Evolutionary conservation across 768 basidiomycete species (phyloP).

Genomic region (Tephrocybe sp.): DNA sequence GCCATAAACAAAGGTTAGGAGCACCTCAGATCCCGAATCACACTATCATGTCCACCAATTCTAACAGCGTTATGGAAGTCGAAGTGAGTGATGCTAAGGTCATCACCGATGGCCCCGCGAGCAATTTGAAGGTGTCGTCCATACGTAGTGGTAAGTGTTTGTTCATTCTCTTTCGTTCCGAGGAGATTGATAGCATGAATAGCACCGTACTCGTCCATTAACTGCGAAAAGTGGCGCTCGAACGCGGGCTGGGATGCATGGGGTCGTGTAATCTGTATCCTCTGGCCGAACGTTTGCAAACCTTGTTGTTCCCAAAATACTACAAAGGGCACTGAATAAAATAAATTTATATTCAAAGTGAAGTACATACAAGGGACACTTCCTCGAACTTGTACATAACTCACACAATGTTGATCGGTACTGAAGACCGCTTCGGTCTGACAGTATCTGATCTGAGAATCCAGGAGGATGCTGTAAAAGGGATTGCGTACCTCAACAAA

Average conservation of each 20-base stretch:
- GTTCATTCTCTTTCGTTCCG: conserved; percentile 90
- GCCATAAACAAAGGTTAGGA: not conserved
- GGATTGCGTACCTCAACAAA: conserved; percentile 79
- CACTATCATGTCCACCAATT: conserved; percentile 83
- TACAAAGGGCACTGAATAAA: conserved; percentile 28
- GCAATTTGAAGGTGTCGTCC: conserved; percentile 75
- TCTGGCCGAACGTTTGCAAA: conserved; percentile 89
- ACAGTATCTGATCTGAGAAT: conserved; percentile 17
- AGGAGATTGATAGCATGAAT: conserved; percentile 91
- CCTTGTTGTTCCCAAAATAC: conserved; percentile 99
- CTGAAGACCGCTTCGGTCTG: conserved; percentile 91
- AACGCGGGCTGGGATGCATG: conserved; percentile 97
- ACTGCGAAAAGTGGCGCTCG: conserved; percentile 86
- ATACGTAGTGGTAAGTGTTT: conserved; percentile 80
- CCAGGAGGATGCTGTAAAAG: conserved; percentile 4
- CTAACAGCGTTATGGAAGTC: conserved; percentile 91
- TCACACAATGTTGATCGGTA: conserved; percentile 84
- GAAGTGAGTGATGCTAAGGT: conserved; percentile 81
- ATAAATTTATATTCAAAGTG: conserved; percentile 15
- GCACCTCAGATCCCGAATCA: conserved; percentile 72
- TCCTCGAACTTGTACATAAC: conserved; percentile 92
- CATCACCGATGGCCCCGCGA: conserved; percentile 59
- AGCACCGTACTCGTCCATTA: conserved; percentile 83
- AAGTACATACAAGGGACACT: conserved; percentile 84
- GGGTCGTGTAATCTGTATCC: conserved; percentile 93